Evolutionary conservation across 2,329 filamentous ascomycete species (phyloP), one percentile per base, ranked within the genome.

Genomic region (Fusarium humuli): DNA sequence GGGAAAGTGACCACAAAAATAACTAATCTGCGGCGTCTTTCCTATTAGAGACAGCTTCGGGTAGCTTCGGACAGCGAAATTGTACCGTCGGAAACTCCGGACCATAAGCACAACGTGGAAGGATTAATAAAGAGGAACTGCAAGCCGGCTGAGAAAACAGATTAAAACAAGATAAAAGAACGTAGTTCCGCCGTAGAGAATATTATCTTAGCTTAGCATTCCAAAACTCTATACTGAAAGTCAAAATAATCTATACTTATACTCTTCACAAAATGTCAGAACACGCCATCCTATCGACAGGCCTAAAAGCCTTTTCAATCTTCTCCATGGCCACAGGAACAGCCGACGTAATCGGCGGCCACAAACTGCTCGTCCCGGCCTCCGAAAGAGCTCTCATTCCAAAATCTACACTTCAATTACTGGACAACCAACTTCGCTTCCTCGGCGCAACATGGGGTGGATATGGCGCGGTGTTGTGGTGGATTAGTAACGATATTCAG

Each of bases 391-490:
- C 44, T 6, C 16, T 48, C 4, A n/a, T 64, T 5, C 44, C 61
- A 4, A 10, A 30, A 10, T 10, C 49, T 7, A 64, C 59, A 7
- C 49, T 64, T 2, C 40, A 37, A 12, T 13, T 57, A 3, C 7
- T 64, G 3, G 61, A 64, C 0, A 64, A 57, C 37, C 61, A 64
- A n/a, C 42, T 64, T 5, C 49, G 61, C 7, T 64, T 64, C 9
- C 16, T 64, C 3, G 61, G 59, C 27, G 29, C 59, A 3, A 40
- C 9, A 2, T 64, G 61, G 61, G 30, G 42, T 10, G 61, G 61
- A 64, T 64, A 64, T 13, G 61, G 61, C 6, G 30, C 37, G 20
- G 22, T 44, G 0, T 2, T 64, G 3, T 64, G 61, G 61, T 64
- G 61, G 61, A 30, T 32, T 0, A 57, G 42, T 2, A 49, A n/a